phyloP scores from a whole-genome alignment of 2,329 filamentous ascomycete genomes.

The Neoscytalidium dimidiatum region DNA sequence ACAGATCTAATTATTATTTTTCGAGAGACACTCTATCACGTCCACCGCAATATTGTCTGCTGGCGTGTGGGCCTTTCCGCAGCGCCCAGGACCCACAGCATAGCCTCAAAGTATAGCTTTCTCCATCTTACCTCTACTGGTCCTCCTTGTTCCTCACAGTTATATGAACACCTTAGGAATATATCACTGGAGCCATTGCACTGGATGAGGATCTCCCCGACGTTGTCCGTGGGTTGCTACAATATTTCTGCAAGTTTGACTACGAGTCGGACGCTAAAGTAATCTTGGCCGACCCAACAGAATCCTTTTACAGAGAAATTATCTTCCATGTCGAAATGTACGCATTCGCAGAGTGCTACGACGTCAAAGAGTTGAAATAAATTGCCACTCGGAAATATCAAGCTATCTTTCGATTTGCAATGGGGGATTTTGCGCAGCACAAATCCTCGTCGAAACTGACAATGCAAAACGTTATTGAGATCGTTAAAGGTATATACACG shows the following conservation, averaged over 20 bases:
- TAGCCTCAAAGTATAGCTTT: not conserved
- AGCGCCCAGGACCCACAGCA: not conserved
- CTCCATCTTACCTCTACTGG: not conserved
- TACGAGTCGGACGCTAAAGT: not conserved
- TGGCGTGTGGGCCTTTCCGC: not conserved
- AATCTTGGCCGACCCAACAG: not conserved
- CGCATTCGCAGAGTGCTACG: not conserved
- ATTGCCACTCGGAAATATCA: not conserved
- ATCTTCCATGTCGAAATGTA: not conserved
- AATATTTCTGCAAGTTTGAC: not conserved
- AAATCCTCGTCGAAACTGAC: no score
- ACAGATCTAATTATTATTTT: not conserved
- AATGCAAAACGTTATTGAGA: not conserved
- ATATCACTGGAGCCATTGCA: not conserved
- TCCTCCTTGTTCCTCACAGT: not conserved
- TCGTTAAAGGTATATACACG: not conserved
- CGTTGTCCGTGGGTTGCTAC: not conserved
- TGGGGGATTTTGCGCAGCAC: no score
- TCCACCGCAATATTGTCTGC: not conserved
- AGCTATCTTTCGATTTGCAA: not conserved
- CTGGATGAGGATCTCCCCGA: not conserved
- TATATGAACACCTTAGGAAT: not conserved
- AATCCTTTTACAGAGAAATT: not conserved
- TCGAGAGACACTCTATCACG: no score
- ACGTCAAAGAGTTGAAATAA: not conserved